Base-by-base conservation (phyloP, 2,329 filamentous ascomycete genomes). In the Sporothrix dimorphospora region DNA sequence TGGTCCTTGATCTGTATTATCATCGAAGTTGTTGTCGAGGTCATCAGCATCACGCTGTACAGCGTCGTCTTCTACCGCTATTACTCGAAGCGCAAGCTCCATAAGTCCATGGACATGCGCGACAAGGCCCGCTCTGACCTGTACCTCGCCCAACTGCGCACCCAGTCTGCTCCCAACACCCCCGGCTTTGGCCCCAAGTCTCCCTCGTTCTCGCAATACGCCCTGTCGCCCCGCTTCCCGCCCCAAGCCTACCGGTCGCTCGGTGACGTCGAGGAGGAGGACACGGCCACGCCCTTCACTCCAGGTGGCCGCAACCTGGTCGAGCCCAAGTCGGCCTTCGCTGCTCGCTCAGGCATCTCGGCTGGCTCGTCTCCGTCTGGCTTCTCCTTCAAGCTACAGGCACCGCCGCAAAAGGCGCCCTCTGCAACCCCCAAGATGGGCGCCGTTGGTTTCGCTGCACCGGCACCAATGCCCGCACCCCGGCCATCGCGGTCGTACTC, bases 1-100 rank as follows among this genome's bases (percentile, higher is more conserved):
- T 99, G 96, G 96, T 88, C 92, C 53, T 87, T 99, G 75, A 92
- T 99, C 80, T 99, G 96, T 87, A 94, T 94, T 83, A 92, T 99
- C 80, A 98, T 99, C 81, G 96, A 99, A 82, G 87, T 99, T 76
- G 92, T 98, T 74, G 88, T 99, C 77, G 96, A 98, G 80, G 88
- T 93, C 76, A 91, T 98, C 79, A 94, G 92, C 79, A 97, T 99
- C 81, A 86, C 90, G 70, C 93, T 99, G 78, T 99, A 99, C 87
- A 94, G 89, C 79, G 88, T 98, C 79, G 90, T 98, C 81, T 98
- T 98, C 86, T 98, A 97, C 87, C 92, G 96, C 77, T 97, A 97
- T 87, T 97, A 94, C 89, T 94, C 92, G 76, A 99, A 98, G 88
- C 92, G 94, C 81, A 92, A 92, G 80, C 92, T 99, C 75, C 91